A percentile compares a stretch with the other conserved stretches of the same genome.
Conservation (phyloP, 495 filamentous ascomycete genomes). For the Xylaria bambusicola region DNA sequence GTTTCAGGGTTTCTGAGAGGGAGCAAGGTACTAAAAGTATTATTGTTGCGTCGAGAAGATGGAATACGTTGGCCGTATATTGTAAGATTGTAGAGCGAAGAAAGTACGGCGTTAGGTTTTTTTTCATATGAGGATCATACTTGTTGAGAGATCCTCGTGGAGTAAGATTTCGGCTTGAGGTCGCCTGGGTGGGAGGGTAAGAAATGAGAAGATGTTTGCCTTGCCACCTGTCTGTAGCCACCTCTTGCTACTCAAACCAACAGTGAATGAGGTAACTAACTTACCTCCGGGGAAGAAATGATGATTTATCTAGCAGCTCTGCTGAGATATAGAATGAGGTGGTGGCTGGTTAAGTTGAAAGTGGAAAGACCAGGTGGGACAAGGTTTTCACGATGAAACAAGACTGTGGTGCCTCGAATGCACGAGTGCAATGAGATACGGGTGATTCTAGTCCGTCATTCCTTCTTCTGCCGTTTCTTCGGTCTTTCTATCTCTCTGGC, state of each 20-base stretch:
- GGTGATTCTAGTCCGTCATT: neutral
- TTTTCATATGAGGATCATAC: no score
- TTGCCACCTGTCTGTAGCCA: neutral
- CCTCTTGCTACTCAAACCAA: neutral
- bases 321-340: constrained; percentile 19
- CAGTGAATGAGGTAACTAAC: no score
- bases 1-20: neutral
- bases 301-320: neutral
- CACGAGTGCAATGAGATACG: neutral
- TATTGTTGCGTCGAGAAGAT: neutral
- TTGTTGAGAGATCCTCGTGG: neutral
- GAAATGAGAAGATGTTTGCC: neutral
- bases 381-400: constrained; percentile 25
- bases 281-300: neutral
- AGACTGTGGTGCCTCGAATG: neutral
- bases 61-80: neutral
- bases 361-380: constrained; percentile 33
- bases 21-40: neutral
- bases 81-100: neutral
- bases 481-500: no score
- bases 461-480: neutral
- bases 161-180: neutral
- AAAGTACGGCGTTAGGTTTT: neutral
- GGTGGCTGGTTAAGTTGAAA: constrained; percentile 38
- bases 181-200: neutral